These are phyloP conservation scores for Byssochlamys sp. DNA, from an alignment of 2,329 filamentous ascomycete genomes.

Conservation along the genomic window DNA sequence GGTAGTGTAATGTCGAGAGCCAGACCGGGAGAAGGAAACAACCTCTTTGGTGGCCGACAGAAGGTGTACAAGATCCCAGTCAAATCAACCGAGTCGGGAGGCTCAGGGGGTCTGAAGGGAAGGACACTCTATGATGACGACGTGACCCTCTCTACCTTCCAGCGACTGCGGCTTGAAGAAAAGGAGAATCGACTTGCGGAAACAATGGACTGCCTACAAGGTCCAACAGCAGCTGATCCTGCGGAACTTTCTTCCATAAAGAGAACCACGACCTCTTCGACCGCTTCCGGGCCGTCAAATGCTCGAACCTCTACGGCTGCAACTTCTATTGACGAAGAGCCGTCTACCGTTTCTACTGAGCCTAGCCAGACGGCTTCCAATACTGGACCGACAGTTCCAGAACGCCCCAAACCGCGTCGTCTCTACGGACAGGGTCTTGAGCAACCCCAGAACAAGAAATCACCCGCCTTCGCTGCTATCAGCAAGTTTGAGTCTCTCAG, in stretches of 20 bases:
- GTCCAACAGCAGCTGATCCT: conserved; percentile 33
- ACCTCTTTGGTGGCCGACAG: conserved; percentile 85
- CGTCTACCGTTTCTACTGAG: conserved; percentile 7
- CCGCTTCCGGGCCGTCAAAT: conserved; percentile 60
- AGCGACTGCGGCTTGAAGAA: conserved; percentile 54
- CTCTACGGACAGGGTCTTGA: conserved; percentile 76
- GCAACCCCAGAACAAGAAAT: conserved; percentile 72
- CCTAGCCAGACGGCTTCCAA: conserved; percentile 14
- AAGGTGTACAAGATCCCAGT: conserved; percentile 82
- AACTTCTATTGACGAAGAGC: conserved; percentile 67
- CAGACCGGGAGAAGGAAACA: conserved; percentile 79
- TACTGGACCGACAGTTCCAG: conserved; percentile 35
- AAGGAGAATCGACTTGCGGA: conserved; percentile 42
- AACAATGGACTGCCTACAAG: conserved; percentile 28
- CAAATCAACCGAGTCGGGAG: conserved; percentile 32
- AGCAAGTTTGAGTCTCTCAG: conserved; percentile 72
- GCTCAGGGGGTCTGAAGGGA: conserved; percentile 44
- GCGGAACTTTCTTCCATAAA: conserved; percentile 58
- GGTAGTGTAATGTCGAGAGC: conserved; percentile 75
- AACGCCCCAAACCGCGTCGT: conserved; percentile 60
- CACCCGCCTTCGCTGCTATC: conserved; percentile 62
- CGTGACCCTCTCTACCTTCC: conserved; percentile 71
- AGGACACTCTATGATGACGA: conserved; percentile 78
- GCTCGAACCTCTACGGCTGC: conserved; percentile 74
- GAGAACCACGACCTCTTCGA: conserved; percentile 75